Evolutionary conservation across 768 basidiomycete species (phyloP).

Genomic region (Hypholoma sublateritium): DNA sequence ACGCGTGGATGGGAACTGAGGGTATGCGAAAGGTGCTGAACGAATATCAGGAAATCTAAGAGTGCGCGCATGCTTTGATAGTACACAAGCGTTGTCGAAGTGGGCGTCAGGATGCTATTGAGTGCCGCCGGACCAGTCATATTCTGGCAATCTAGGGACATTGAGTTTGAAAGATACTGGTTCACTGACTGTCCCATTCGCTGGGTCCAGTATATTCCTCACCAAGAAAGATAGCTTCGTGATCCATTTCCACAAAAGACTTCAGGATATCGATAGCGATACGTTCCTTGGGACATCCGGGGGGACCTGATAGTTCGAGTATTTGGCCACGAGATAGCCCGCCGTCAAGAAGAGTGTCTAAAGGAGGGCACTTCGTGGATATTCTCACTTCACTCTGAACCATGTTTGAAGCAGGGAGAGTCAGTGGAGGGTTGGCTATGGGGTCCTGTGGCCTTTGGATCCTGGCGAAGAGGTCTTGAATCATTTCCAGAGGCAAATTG

Average conservation of each 20-base stretch:
- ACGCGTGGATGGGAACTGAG: conserved; percentile 49
- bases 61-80: conserved; percentile 46
- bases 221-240: conserved; percentile 70
- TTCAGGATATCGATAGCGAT: conserved; percentile 50
- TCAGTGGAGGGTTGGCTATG: conserved; percentile 30
- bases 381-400: conserved; percentile 26
- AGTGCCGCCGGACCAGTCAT: conserved; percentile 36
- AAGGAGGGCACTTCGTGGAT: conserved; percentile 43
- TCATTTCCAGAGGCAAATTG: conserved; percentile 42
- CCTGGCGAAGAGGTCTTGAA: conserved; percentile 45
- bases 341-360: conserved; percentile 62
- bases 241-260: conserved; percentile 44
- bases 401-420: conserved; percentile 58
- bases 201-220: conserved; percentile 20
- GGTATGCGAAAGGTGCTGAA: conserved; percentile 51
- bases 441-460: conserved; percentile 33
- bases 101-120: neutral
- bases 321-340: conserved; percentile 62
- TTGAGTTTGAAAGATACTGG: conserved; percentile 2
- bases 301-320: conserved; percentile 76
- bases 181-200: neutral
- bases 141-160: conserved; percentile 44
- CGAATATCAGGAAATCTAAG: conserved; percentile 56
- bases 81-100: conserved; percentile 28
- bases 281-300: conserved; percentile 65